phyloP scores from a whole-genome alignment of 176 grass and related monocot species.

The Thalia dealbata region DNA sequence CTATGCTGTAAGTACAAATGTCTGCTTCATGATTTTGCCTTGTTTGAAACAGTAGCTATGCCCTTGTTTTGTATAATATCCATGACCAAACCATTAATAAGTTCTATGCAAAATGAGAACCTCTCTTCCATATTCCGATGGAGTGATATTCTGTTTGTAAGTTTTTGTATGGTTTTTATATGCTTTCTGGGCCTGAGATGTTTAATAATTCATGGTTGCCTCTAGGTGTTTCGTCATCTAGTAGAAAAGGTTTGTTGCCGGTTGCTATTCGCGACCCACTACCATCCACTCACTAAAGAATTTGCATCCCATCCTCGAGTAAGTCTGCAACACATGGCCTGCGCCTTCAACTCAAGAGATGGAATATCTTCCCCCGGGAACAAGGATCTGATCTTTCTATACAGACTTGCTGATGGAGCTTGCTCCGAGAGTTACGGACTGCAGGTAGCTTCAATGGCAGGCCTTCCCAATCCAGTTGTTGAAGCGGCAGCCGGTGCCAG shows the following conservation, averaged over 20 bases:
- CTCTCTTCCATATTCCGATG: not conserved
- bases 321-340: conserved; percentile 86
- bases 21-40: not conserved
- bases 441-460: conserved; percentile 79
- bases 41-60: not conserved
- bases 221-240: conserved; percentile 84
- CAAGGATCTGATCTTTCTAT: conserved; percentile 72
- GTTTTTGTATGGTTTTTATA: not conserved
- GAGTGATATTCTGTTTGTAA: not conserved
- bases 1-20: conserved; percentile 51
- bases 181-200: not conserved
- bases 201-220: not conserved
- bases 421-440: conserved; percentile 83
- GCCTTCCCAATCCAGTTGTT: conserved; percentile 48
- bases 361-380: conserved; percentile 5
- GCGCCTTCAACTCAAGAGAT: conserved; percentile 42
- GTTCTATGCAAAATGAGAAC: too few species aligned
- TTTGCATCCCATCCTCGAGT: conserved; percentile 75
- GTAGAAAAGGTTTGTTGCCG: conserved; percentile 66
- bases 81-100: not conserved
- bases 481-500: conserved; percentile 36
- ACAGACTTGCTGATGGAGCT: conserved; percentile 54
- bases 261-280: conserved; percentile 86
- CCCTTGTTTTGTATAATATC: not conserved
- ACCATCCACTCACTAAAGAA: conserved; percentile 87